These are phyloP conservation scores for Solanum tacnaense DNA, from an alignment of 257 asterid species.

Conservation along the genomic window DNA sequence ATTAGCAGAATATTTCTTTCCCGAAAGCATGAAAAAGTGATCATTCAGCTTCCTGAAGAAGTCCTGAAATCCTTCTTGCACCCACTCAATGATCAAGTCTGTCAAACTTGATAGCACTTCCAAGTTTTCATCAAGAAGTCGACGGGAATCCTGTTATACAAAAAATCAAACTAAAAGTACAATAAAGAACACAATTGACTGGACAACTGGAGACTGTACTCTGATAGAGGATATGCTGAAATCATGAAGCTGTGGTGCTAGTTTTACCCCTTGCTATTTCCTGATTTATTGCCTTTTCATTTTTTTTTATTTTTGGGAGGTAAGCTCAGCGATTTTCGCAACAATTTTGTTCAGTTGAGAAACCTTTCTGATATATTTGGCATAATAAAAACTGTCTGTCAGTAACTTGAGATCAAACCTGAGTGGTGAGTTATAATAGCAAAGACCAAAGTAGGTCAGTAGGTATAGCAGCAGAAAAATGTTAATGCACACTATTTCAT, in stretches of 20 bases:
- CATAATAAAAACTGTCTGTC: background rate
- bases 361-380: background rate
- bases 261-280: background rate
- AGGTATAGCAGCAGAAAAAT: background rate
- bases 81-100: slow-evolving; percentile 57
- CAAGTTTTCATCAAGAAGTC: slow-evolving; percentile 68
- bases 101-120: slow-evolving; percentile 56
- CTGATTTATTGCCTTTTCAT: background rate
- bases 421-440: background rate
- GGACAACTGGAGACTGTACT: background rate
- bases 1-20: slow-evolving; percentile 45
- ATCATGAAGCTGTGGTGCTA: background rate
- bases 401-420: background rate
- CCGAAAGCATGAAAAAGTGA: slow-evolving; percentile 59
- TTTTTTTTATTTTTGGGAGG: background rate
- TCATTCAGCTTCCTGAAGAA: slow-evolving; percentile 63
- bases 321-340: background rate
- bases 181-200: background rate
- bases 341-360: background rate
- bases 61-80: slow-evolving; percentile 89
- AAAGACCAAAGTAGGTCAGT: background rate
- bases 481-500: background rate
- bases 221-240: background rate
- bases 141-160: slow-evolving; percentile 48
- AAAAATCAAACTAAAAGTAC: slow-evolving; percentile 5